Base-by-base conservation (phyloP, 78 protist species). In the Cavenderia fasciculata region DNA sequence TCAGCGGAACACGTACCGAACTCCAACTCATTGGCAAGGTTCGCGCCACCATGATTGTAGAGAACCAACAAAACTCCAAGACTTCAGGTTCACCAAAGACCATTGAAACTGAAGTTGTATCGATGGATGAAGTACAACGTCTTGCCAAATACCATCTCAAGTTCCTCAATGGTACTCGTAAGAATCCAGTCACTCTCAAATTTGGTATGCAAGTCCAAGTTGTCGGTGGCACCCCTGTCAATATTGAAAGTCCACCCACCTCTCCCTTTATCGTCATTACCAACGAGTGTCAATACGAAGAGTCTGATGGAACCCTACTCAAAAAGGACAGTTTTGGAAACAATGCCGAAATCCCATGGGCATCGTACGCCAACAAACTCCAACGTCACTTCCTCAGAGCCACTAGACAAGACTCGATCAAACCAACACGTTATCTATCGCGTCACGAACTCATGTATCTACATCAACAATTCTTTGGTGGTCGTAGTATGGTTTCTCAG, bases 181-280 rank as follows among this genome's bases (percentile, higher is more conserved):
- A 87, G 75, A 87, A 87, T 74, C 93, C 86, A 38, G 93, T 76
- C 1, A 87, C 93, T 0, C 70, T 87, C 0, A 87, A 87, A 57
- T 87, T 87, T 73, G 93, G 86, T 11, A 87, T 87, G 93, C 93
- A 87, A 47, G 93, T 87, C 41, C 85, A 87, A 57, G 77, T 87
- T 2, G 71, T 66, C 4, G 93, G 93, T 27, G 85, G 93, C n/a
- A 65, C 93, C 5, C 74, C 86, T 6, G 85, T 89, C 23, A 73
- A 78, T 71, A 75, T 89, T 54, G 94, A 89, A 47, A 59, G 77
- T 31, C 82, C 82, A 6, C 94, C 94, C 8, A 57, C 93, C 21
- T 38, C 66, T 8, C 95, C 95, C 11, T 92, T 92, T 51, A 88
- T 92, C 38, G 95, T 92, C 61, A 92, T 92, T 46, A 92, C 95